Percentiles rank a stretch among this genome's conserved stretches.
Conservation (phyloP, 1,284 basidiomycete species). For the Cerrena zonata region DNA sequence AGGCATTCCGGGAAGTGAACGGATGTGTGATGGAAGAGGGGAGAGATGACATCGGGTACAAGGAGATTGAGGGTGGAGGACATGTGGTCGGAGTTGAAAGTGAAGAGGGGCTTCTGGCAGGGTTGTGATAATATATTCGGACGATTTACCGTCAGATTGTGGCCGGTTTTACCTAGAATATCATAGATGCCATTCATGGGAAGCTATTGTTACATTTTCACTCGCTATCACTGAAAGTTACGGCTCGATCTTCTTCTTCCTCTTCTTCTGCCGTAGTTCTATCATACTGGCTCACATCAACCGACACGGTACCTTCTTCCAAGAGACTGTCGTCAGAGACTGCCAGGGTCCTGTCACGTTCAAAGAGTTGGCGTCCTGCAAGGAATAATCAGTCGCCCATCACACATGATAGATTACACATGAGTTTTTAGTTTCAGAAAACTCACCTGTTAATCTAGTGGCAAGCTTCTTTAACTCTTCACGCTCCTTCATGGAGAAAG, state of each 20-base stretch:
- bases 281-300: constrained; percentile 84
- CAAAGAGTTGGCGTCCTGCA: constrained; percentile 83
- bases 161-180: not conserved
- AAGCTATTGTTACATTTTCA: constrained; percentile 27
- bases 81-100: constrained; percentile 34
- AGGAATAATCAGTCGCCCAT: constrained; percentile 6
- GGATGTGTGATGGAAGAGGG: constrained; percentile 58
- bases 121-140: constrained; percentile 28
- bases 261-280: constrained; percentile 53
- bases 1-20: constrained; percentile 40
- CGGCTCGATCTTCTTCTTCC: constrained; percentile 55
- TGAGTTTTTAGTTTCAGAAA: too few species aligned
- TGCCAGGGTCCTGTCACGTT: constrained; percentile 69
- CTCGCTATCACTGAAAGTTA: constrained; percentile 80
- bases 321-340: constrained; percentile 65
- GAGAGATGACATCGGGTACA: constrained; percentile 44
- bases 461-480: constrained; percentile 77
- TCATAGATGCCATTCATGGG: not conserved
- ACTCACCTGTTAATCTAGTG: constrained; percentile 68
- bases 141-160: not conserved
- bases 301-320: constrained; percentile 80
- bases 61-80: constrained; percentile 33
- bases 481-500: constrained; percentile 75
- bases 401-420: not conserved
- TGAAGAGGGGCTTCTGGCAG: constrained; percentile 37